A percentile compares a stretch with the other conserved stretches of the same genome.
phyloP scores from a whole-genome alignment of 768 basidiomycete species.

The Phaffia tasmanica region DNA sequence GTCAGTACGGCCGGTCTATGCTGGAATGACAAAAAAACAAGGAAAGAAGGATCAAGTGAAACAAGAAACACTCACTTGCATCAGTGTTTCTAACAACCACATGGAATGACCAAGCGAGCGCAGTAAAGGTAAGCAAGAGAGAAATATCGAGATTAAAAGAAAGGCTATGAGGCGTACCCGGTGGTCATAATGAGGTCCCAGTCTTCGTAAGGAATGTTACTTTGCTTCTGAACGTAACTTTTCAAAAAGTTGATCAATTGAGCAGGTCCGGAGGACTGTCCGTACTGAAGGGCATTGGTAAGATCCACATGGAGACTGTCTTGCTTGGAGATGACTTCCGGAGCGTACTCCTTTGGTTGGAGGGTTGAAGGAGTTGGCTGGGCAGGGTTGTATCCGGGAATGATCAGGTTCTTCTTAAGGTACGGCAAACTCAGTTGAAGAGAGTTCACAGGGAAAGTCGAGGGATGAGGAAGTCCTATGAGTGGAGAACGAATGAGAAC shows the following conservation, averaged over 20 bases:
- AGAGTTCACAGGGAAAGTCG: slow-evolving; percentile 23
- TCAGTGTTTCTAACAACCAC: slow-evolving; percentile 17
- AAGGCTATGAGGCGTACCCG: background rate
- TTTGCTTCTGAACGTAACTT: slow-evolving; percentile 6
- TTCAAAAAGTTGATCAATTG: slow-evolving; percentile 15
- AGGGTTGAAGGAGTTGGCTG: background rate
- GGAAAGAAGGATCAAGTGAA: too few relatives aligned
- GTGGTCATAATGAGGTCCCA: slow-evolving; percentile 17
- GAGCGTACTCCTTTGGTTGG: background rate
- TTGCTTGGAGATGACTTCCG: background rate
- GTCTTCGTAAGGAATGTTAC: slow-evolving; percentile 12
- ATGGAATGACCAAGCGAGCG: background rate
- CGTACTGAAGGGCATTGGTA: slow-evolving; percentile 15
- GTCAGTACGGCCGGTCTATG: too few relatives aligned
- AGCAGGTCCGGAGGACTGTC: background rate
- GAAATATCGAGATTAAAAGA: background rate
- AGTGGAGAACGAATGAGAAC: background rate
- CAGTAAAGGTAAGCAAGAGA: background rate
- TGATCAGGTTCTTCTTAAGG: slow-evolving; percentile 12
- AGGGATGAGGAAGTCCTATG: background rate
- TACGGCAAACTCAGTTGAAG: slow-evolving; percentile 18
- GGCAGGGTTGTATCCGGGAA: slow-evolving; percentile 1
- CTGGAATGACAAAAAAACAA: too few relatives aligned
- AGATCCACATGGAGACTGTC: slow-evolving; percentile 1
- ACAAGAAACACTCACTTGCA: background rate